Evolutionary conservation across 1,139 yeast species (phyloP).

Genomic region (Yamadazyma diddensiae): DNA sequence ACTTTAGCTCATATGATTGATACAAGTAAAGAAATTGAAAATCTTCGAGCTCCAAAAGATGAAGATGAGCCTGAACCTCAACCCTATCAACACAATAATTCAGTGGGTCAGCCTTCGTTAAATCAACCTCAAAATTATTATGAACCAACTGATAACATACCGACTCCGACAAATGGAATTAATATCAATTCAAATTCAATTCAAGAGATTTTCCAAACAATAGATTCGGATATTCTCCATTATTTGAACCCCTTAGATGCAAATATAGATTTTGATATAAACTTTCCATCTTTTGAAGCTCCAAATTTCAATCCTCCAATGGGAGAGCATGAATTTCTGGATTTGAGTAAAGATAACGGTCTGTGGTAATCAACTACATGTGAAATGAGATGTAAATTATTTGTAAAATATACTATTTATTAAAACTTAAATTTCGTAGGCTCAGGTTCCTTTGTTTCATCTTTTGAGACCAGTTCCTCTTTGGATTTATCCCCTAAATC

Average conservation of each 20-base stretch:
- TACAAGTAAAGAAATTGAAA: conserved; percentile 48
- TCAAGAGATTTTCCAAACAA: conserved; percentile 31
- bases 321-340: conserved; percentile 1
- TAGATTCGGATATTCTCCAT: conserved; percentile 28
- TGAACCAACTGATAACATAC: conserved; percentile 1
- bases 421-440: conserved; percentile 8
- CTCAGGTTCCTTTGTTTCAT: conserved; percentile 2
- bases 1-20: conserved; percentile 40
- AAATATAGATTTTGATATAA: conserved; percentile 17
- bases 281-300: conserved; percentile 5
- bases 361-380: background rate
- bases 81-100: background rate
- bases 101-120: background rate
- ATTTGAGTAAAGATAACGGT: background rate
- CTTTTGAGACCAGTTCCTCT: conserved; percentile 1
- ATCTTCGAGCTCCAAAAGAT: conserved; percentile 33
- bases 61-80: conserved; percentile 4
- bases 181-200: conserved; percentile 15
- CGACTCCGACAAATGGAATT: conserved; percentile 7
- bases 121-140: background rate
- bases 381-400: too few species aligned
- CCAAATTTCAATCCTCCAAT: background rate
- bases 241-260: conserved; percentile 29
- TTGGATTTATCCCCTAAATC: conserved; percentile 13
- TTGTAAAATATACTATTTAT: background rate